Conservation (phyloP, 352 stramenopile genomes). For the Globisporangium parvum region DNA sequence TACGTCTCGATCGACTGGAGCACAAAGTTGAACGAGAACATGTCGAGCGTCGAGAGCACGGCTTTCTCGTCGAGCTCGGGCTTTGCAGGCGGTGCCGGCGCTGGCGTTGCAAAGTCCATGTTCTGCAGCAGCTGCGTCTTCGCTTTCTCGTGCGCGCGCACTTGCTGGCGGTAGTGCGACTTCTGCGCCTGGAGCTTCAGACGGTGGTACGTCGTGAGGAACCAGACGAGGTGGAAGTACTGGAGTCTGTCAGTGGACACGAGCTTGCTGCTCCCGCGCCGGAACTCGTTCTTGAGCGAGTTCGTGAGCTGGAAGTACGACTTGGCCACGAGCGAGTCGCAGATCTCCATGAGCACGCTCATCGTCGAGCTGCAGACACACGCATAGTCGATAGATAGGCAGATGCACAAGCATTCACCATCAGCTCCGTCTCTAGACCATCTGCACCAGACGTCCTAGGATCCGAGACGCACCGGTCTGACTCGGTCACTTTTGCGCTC, state of each 20-base stretch:
- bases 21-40: slow-evolving; percentile 90
- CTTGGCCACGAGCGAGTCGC: slow-evolving; percentile 63
- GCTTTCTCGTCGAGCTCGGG: slow-evolving; percentile 71
- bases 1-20: slow-evolving; percentile 87
- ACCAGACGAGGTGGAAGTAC: slow-evolving; percentile 87
- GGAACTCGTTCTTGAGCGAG: slow-evolving; percentile 84
- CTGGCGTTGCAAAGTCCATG: slow-evolving; percentile 44
- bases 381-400: too few species aligned
- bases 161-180: slow-evolving; percentile 52
- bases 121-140: slow-evolving; percentile 42
- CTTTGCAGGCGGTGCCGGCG: slow-evolving; percentile 30
- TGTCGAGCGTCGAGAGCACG: slow-evolving; percentile 80
- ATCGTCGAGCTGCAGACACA: slow-evolving; percentile 44
- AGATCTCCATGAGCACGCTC: slow-evolving; percentile 63
- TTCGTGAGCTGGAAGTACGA: slow-evolving; percentile 84
- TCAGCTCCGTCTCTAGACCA: background rate
- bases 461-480: slow-evolving; percentile 34
- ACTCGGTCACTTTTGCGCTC: slow-evolving; percentile 53
- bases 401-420: too few species aligned
- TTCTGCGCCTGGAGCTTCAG: slow-evolving; percentile 69
- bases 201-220: slow-evolving; percentile 77
- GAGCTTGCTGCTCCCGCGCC: slow-evolving; percentile 75
- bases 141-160: slow-evolving; percentile 50
- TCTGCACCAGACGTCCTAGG: background rate
- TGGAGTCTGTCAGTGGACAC: slow-evolving; percentile 81